Evolutionary conservation across 768 basidiomycete species (phyloP).

Genomic region (Tulasnella sp.): DNA sequence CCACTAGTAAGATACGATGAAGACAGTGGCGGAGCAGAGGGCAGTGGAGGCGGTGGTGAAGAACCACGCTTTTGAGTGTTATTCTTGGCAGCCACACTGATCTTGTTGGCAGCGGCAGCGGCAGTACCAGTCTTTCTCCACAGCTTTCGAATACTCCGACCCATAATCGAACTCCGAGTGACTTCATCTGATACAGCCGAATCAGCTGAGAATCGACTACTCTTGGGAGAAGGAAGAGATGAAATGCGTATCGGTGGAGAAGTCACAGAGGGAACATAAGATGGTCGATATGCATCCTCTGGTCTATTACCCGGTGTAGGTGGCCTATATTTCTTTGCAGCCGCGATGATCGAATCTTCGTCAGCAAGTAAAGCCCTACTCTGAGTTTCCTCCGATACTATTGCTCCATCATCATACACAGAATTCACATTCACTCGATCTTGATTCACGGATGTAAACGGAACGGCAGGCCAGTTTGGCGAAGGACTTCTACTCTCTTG

Average conservation of each 20-base stretch:
- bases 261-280: too few relatives aligned
- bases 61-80: conserved; percentile 1
- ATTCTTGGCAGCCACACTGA: conserved; percentile 5
- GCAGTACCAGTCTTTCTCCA: conserved; percentile 63
- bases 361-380: neutral
- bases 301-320: conserved; percentile 2
- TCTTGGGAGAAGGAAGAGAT: neutral
- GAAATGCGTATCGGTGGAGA: conserved; percentile 1
- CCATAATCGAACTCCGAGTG: conserved; percentile 45
- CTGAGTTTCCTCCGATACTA: conserved; percentile 4
- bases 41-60: conserved; percentile 12
- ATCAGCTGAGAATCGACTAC: conserved; percentile 67
- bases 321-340: conserved; percentile 8
- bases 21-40: conserved; percentile 4
- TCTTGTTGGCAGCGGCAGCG: conserved; percentile 20
- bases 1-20: too few relatives aligned
- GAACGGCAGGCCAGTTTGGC: conserved; percentile 9
- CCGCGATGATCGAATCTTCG: conserved; percentile 1
- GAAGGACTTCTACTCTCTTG: neutral
- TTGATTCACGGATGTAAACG: too few relatives aligned
- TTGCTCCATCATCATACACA: too few relatives aligned
- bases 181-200: conserved; percentile 34
- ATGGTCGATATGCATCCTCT: conserved; percentile 15
- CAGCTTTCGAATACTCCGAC: conserved; percentile 58
- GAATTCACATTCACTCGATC: too few relatives aligned